Conservation (phyloP, 306 rosid species). For the Glycine soja region DNA sequence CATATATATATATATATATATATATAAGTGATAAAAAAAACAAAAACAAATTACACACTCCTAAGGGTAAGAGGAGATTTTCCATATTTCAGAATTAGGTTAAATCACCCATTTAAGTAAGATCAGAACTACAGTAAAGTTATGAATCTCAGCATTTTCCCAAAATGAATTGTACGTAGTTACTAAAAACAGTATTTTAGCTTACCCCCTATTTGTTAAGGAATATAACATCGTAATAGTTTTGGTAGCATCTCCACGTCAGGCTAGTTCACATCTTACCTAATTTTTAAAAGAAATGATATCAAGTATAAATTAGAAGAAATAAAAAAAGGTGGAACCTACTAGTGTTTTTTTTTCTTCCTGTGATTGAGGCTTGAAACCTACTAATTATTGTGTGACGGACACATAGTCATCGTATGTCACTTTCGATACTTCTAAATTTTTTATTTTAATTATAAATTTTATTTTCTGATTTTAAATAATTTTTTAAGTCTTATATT, state of each 20-base stretch:
- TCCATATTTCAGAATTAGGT: background rate
- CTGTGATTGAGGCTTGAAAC: background rate
- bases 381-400: background rate
- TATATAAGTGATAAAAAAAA: background rate
- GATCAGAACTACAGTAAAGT: background rate
- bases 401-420: too few relatives aligned
- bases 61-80: background rate
- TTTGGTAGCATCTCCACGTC: constrained; percentile 15
- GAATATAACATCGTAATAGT: background rate
- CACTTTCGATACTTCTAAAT: too few relatives aligned
- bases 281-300: background rate
- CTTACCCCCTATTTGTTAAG: background rate
- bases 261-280: constrained; percentile 11
- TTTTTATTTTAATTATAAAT: too few relatives aligned
- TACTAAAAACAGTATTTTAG: background rate
- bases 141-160: background rate
- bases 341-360: background rate
- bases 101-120: background rate
- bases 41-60: background rate
- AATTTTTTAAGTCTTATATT: too few relatives aligned
- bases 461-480: too few relatives aligned
- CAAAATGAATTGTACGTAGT: background rate
- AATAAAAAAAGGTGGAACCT: background rate
- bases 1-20: background rate
- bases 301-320: background rate